Evolutionary conservation across 2,329 filamentous ascomycete genomes (phyloP).

Genomic region (Aspergillus brunneoviolaceus): DNA sequence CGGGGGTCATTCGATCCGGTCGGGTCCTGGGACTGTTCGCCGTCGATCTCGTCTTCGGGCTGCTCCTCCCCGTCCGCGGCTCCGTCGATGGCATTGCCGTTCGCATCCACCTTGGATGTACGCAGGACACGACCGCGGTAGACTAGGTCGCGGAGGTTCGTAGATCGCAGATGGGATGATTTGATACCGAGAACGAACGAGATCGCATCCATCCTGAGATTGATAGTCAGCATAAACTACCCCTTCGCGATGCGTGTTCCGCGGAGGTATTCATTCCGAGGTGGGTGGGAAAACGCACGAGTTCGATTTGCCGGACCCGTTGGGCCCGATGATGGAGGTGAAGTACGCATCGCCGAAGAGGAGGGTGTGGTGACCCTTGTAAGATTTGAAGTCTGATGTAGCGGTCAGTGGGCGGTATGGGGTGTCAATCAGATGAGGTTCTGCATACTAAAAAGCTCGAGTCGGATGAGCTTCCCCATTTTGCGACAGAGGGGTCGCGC

Average conservation of each 20-base stretch:
- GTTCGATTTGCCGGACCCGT: slow-evolving; percentile 99
- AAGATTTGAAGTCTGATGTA: slow-evolving; percentile 90
- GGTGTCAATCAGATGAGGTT: background rate
- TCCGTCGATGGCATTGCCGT: slow-evolving; percentile 66
- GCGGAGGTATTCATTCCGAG: background rate
- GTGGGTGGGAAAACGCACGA: slow-evolving; percentile 61
- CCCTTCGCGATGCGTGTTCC: background rate
- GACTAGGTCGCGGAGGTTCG: slow-evolving; percentile 89
- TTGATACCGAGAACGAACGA: slow-evolving; percentile 99
- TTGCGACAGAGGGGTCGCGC: slow-evolving; percentile 41
- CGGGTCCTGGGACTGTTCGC: slow-evolving; percentile 59
- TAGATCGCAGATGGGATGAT: slow-evolving; percentile 93
- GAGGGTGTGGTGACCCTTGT: slow-evolving; percentile 92
- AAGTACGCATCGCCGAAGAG: slow-evolving; percentile 98
- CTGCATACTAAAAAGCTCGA: slow-evolving; percentile 84
- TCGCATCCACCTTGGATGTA: slow-evolving; percentile 87
- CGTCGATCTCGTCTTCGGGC: slow-evolving; percentile 53
- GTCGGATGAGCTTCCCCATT: slow-evolving; percentile 94
- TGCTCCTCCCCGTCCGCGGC: slow-evolving; percentile 63
- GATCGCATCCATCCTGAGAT: slow-evolving; percentile 88
- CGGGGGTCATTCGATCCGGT: slow-evolving; percentile 74
- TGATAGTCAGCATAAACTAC: slow-evolving; percentile 24
- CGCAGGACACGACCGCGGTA: slow-evolving; percentile 93
- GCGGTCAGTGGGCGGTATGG: slow-evolving; percentile 23
- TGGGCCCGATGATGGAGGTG: slow-evolving; percentile 97